Base-by-base conservation (phyloP, 495 filamentous ascomycete species). In the Penicillium goetzii region DNA sequence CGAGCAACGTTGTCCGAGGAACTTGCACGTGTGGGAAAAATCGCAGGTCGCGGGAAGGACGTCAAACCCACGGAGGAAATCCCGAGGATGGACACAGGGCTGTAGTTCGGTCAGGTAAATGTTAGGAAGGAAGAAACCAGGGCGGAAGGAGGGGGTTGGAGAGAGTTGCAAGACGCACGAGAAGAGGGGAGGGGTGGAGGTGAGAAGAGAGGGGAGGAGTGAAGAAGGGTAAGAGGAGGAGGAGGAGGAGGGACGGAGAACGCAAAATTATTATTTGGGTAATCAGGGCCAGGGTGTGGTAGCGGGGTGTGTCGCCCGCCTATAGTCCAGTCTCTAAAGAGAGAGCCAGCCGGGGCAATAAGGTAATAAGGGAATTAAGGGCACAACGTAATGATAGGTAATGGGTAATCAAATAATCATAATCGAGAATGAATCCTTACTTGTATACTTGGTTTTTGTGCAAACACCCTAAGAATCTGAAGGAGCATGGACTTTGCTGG, bases 241-340 rank as follows among this genome's bases (percentile, higher is more conserved):
- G n/a, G 67, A 59, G 58, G 56, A 53, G 72, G 65, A 67, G 64
- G 69, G 66, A 66, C 50, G 56, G 68, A 58, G 64, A 64, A 66
- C 49, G 59, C 66, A 68, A 67, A 61, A 66, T 62, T 65, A 69
- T 66, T 59, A 69, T 69, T 69, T 67, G 61, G 67, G 67, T 63
- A 67, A 62, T 68, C 66, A 65, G 61, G 63, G 58, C 58, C 58
- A 45, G 50, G 45, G 34, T 62, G 56, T 71, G 68, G 68, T 72
- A 68, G 68, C 65, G 65, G 68, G 67, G 63, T 52, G 58, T 21
- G 28, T 38, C 26, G 56, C 41, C 33, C 26, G 40, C 26, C n/a
- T 26, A 56, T 19, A 55, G 52, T 38, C 50, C 50, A 52, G 50
- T 17, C 9, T 51, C 23, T 26, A 15, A 28, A 54, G 26, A 53